Base-by-base conservation (phyloP, 805 yeast species). In the Jamesozyma lodderae region DNA sequence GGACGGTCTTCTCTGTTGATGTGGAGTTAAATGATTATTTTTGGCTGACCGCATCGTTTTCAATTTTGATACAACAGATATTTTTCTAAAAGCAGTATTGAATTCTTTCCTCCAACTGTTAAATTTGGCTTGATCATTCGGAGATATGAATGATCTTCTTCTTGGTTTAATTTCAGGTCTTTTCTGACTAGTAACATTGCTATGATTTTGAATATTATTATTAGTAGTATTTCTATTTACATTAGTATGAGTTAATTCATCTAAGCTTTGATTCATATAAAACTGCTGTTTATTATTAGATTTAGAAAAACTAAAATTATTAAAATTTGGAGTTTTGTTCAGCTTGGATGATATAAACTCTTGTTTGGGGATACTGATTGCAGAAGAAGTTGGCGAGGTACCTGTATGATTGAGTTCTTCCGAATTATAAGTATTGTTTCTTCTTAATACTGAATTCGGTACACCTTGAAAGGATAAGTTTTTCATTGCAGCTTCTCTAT, bases 381-480 rank as follows among this genome's bases (percentile, higher is more conserved):
- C 16, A 10, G n/a, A 7, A 5, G 31, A 28, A 13, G 11, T 11
- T 14, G 11, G 5, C 13, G 24, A 18, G 13, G 16, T 16, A n/a
- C n/a, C n/a, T n/a, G n/a, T n/a, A n/a, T n/a, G n/a, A n/a, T n/a
- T n/a, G n/a, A n/a, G n/a, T n/a, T n/a, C n/a, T n/a, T n/a, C n/a
- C n/a, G n/a, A 11, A 33, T 25, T 18, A 5, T 14, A 13, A 15
- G 20, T 32, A 1, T 8, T 18, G 22, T 20, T 36, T 30, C 28
- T 33, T 33, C 20, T 41, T 33, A 29, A 20, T 11, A 48, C 45
- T 4, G 63, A 53, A 22, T 57, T 57, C 3, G 63, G 62, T 6
- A 57, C 41, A 4, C 56, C 59, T 36, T 52, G 55, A 37, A 53
- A 56, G 1, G 55, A 45, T 31, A 59, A 40, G 28, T 59, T 59